Percentiles rank a stretch among this genome's conserved stretches.
phyloP scores from a whole-genome alignment of 495 filamentous ascomycete species.

The Staphylotrichum tortipilum region DNA sequence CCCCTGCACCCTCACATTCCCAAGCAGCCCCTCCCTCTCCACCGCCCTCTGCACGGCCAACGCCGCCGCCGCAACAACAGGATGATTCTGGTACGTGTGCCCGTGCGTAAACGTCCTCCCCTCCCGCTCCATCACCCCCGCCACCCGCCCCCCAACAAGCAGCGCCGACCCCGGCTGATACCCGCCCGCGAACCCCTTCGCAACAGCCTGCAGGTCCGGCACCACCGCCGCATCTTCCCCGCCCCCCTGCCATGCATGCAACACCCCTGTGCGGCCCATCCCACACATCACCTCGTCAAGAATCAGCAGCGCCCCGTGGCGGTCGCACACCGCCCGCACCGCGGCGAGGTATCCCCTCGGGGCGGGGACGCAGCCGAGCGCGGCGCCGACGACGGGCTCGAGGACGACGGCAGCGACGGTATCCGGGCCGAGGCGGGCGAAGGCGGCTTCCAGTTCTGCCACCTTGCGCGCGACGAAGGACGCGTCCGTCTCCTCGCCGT shows the following conservation, averaged over 20 bases:
- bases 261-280: conserved; percentile 53
- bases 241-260: conserved; percentile 46
- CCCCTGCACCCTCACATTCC: conserved; percentile 43
- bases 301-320: conserved; percentile 59
- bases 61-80: conserved; percentile 47
- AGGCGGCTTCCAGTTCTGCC: conserved; percentile 56
- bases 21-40: conserved; percentile 39
- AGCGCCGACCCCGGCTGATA: conserved; percentile 26
- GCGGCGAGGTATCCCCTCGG: conserved; percentile 55
- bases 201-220: conserved; percentile 59
- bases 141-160: conserved; percentile 9
- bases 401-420: conserved; percentile 62
- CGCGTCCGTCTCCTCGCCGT: background rate
- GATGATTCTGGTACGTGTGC: conserved; percentile 55
- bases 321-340: conserved; percentile 53
- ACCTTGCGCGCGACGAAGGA: conserved; percentile 25
- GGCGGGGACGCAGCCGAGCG: conserved; percentile 55
- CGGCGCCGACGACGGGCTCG: conserved; percentile 53
- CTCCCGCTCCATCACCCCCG: conserved; percentile 48
- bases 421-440: conserved; percentile 52
- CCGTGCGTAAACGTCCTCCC: conserved; percentile 46
- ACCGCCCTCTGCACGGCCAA: conserved; percentile 48
- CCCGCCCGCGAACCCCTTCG: conserved; percentile 54
- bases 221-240: conserved; percentile 41
- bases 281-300: conserved; percentile 74